These are phyloP conservation scores for Fusarium hainanense DNA, from an alignment of 2,329 filamentous ascomycete species.

Conservation along the genomic window DNA sequence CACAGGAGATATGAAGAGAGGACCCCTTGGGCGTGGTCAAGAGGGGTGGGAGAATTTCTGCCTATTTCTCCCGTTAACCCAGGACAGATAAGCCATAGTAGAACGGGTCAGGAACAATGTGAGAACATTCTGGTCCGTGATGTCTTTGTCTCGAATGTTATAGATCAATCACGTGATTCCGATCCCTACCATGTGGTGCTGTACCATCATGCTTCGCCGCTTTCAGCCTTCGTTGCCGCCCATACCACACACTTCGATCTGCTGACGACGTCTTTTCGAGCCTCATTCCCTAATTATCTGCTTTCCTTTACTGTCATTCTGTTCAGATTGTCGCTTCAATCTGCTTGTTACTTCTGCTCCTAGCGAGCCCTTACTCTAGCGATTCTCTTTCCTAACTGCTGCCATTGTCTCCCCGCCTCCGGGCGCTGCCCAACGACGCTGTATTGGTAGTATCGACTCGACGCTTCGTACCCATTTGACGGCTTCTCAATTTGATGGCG, in stretches of 20 bases:
- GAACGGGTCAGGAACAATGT: neutral
- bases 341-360: constrained; percentile 3
- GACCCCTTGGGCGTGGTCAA: neutral
- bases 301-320: constrained; percentile 25
- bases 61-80: neutral
- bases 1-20: neutral
- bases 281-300: constrained; percentile 36
- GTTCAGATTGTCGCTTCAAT: constrained; percentile 16
- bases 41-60: neutral
- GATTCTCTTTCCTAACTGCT: constrained; percentile 8
- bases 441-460: constrained; percentile 20
- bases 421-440: constrained; percentile 35
- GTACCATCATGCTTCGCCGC: constrained; percentile 37
- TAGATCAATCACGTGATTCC: constrained; percentile 30
- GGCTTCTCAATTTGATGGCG: constrained; percentile 39
- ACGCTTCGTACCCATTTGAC: constrained; percentile 17
- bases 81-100: neutral
- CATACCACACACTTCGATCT: constrained; percentile 27
- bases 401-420: constrained; percentile 37
- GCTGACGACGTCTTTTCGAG: constrained; percentile 36
- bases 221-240: constrained; percentile 31
- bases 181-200: constrained; percentile 13
- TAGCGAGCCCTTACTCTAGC: constrained; percentile 13
- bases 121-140: neutral
- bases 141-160: constrained; percentile 10